Evolutionary conservation across 768 basidiomycete species (phyloP), one percentile per base, ranked within the genome.

Genomic region (Mycena indigotica): DNA sequence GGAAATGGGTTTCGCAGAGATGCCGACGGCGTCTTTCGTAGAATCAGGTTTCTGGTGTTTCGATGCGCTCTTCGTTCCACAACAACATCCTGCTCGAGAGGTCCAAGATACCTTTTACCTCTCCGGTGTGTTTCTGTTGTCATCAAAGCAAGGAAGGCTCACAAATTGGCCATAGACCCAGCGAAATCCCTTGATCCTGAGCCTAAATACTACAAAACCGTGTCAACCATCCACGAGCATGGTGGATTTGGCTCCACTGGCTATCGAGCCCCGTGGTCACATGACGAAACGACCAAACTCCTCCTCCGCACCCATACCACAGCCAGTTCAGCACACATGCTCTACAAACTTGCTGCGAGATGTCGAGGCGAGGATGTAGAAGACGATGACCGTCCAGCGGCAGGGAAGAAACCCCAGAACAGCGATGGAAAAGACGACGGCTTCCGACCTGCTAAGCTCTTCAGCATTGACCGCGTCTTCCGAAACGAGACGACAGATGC

Each of bases 1-100:
- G 65, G 97, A 99, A 72, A 98, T 98, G 95, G 97, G 97, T 96
- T 98, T 98, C 75, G 88, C 94, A 48, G 97, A 99, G 75, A 99
- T 99, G 97, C 94, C 95, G 15, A 98, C 97, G 8, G 86, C 87
- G 50, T 86, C 88, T 53, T 99, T 93, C 71, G 95, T 99, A 55
- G 97, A 99, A 75, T 96, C 94, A 21, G 91, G 91, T 30, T 99
- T 98, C 82, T 99, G 97, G 97, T 97, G 95, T 71, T 98, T 99
- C 74, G 97, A 99, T 72, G 87, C 95, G 1, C 81, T 99, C 63
- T 99, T 96, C 72, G 97, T 99, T 0, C 97, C 97, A 0, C 97
- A 99, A 69, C 96, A 98, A 71, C 97, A 99, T 77, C 97, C 97
- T 5, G 97, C 97, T 13, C 86, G 97, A 67, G 97, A 99, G 63